phyloP scores from a whole-genome alignment of 2,329 filamentous ascomycete genomes.

The Fusarium sp. region DNA sequence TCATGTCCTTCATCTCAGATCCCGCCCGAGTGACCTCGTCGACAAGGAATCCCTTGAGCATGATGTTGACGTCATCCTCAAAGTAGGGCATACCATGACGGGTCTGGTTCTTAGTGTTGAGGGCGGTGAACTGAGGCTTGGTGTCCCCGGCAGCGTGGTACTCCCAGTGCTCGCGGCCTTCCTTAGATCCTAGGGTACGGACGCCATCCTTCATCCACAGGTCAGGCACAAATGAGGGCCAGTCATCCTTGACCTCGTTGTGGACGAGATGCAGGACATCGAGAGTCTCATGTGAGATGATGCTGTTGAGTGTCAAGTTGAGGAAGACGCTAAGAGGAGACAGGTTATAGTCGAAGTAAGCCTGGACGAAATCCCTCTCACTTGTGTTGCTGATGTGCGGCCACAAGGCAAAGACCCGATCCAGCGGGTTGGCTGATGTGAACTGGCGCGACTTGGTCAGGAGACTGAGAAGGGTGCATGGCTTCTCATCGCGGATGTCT shows the following conservation, averaged over 20 bases:
- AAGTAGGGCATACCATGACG: conserved; percentile 10
- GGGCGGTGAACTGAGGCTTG: conserved; percentile 1
- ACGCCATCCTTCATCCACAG: conserved; percentile 14
- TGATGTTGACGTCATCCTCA: conserved; percentile 10
- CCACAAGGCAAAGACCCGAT: conserved; percentile 11
- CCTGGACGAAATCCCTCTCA: conserved; percentile 8
- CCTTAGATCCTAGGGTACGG: conserved; percentile 8
- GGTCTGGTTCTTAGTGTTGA: conserved; percentile 12
- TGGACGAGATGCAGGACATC: conserved; percentile 8
- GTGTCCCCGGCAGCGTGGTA: conserved; percentile 8
- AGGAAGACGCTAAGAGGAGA: conserved; percentile 8
- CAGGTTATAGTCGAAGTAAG: conserved; percentile 12
- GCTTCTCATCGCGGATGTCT: neutral
- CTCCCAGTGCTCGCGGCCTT: conserved; percentile 12
- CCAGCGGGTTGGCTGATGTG: conserved; percentile 11
- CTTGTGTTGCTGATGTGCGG: conserved; percentile 3
- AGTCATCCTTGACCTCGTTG: conserved; percentile 10
- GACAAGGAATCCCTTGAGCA: conserved; percentile 13
- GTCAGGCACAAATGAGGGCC: conserved; percentile 10
- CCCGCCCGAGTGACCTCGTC: conserved; percentile 3
- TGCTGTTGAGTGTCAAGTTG: conserved; percentile 14
- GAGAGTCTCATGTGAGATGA: conserved; percentile 5
- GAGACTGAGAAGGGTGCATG: conserved; percentile 7
- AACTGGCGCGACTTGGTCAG: conserved; percentile 11
- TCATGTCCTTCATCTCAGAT: conserved; percentile 11